Base-by-base conservation (phyloP, 169 alveolate genomes). In the Eimeria tenella region DNA sequence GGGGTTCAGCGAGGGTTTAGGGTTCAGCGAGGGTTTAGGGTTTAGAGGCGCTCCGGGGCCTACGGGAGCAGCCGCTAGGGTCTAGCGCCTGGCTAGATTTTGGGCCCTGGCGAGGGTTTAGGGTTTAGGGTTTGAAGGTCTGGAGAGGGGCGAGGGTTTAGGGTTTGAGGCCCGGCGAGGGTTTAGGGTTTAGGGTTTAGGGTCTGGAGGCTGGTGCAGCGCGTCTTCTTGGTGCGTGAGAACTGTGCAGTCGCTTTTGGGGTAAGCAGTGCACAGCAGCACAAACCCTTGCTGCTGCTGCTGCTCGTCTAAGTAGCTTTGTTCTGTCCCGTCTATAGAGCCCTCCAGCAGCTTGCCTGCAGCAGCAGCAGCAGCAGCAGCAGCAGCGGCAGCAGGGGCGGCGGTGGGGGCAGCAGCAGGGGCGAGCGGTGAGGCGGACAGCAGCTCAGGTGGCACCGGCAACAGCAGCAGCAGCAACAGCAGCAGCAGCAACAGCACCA, bases 141-240 rank as follows among this genome's bases (percentile, higher is more conserved):
- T 31, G 42, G 42, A 31, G 42, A 31, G 42, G 42, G 42, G 42
- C 2, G 42, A 31, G 42, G 42, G 42, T 31, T 31, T 2, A 2
- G 42, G 4, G 42, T 31, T 2, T 31, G 42, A 31, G 42, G 42
- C 42, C 42, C 42, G 42, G 42, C 42, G 2, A 9, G 74, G 74
- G 74, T 65, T 65, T 65, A 65, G 74, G 74, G 74, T 73, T 42
- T 10, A 17, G 68, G 68, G 68, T 58, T 58, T 58, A 25, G 82
- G 50, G 55, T 73, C 23, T 5, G 7, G 74, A 2, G 74, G 82
- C 3, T 42, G 7, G 58, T 87, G 93, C 19, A 97, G 95, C 71
- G 96, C 97, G 19, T 97, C 98, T 74, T 97, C 98, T 74, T 97
- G 96, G 83, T 97, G 98, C 11, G 98, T 97, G 82, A 95, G 96